Base-by-base conservation (phyloP, 2,329 filamentous ascomycete species). In the Colletotrichum lupini region DNA sequence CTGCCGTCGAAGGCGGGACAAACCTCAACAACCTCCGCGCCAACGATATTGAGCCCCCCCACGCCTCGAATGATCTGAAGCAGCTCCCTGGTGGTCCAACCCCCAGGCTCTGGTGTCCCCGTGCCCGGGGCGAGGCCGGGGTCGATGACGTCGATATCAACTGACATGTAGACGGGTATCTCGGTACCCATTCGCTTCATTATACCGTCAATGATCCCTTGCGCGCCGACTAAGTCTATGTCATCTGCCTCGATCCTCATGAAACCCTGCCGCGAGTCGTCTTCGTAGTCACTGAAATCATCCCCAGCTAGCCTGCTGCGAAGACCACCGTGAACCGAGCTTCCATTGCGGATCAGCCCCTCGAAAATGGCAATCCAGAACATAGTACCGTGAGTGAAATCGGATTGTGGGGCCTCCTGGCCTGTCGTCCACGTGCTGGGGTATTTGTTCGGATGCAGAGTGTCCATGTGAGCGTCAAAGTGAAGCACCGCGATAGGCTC, bases 11-110 rank as follows among this genome's bases (percentile, higher is more conserved):
- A 98, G 12, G 93, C 93, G 0, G 95, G 95, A 55, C 92, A 91
- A 9, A 97, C 94, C 86, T 98, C 95, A 5, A 98, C 95, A 61
- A 98, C 90, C 83, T 98, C 95, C 0, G 95, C 95, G 1, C 95
- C 95, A 4, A 98, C 94, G 5, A 98, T 84, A 80, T 98, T 97
- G 80, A 98, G 81, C 0, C 87, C 89, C 84, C 98, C 95, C 53
- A 98, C 89, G 0, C 94, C 95, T 42, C 95, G 87, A 80, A 98
- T 82, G 72, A 98, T 94, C 14, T 93, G 87, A 75, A 97, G 96
- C 77, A 98, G 86, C 85, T 98, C 95, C 64, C 95, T 87, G 22
- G 93, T 97, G 6, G 94, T 97, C 95, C 95, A 98, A 46, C 95
- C 95, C 70, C 95, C 95, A 0, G 95, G 93, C 85, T 97, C 95